Evolutionary conservation across 2,329 filamentous ascomycete species (phyloP).

Genomic region (Botrytis byssoidea): DNA sequence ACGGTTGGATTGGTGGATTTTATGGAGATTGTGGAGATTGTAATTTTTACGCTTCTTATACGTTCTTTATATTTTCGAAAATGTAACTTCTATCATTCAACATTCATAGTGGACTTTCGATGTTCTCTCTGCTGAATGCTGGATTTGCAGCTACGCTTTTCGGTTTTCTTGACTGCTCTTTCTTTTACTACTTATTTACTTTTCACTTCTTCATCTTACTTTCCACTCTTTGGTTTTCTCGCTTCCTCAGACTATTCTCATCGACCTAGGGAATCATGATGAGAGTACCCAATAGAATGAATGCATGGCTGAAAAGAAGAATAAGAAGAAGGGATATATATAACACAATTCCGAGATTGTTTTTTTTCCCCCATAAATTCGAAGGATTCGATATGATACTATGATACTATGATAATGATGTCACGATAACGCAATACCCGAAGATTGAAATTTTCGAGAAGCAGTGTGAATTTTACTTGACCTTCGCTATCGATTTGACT

Average conservation of each 20-base stretch:
- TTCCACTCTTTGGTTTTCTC: not conserved
- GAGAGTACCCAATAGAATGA: not conserved
- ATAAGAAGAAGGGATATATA: not conserved
- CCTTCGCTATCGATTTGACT: not conserved
- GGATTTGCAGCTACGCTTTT: no score
- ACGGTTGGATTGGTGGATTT: no score
- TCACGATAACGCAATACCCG: fast-evolving
- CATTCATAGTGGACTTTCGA: not conserved
- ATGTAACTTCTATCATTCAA: no score
- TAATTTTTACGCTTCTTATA: not conserved
- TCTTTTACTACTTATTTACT: not conserved
- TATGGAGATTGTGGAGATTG: not conserved
- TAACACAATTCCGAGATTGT: not conserved
- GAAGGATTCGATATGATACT: not conserved
- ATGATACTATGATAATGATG: not conserved
- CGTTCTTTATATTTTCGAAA: not conserved
- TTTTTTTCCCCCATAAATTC: not conserved
- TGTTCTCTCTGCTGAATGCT: no score
- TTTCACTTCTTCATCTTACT: no score
- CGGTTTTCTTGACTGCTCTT: not conserved
- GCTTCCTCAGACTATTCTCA: fast-evolving
- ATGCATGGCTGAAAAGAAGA: not conserved
- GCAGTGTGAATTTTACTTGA: no score
- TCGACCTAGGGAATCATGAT: not conserved
- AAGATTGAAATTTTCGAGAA: not conserved